phyloP scores from a whole-genome alignment of 352 stramenopile genomes.

The Hyaloperonospora arabidopsidis region DNA sequence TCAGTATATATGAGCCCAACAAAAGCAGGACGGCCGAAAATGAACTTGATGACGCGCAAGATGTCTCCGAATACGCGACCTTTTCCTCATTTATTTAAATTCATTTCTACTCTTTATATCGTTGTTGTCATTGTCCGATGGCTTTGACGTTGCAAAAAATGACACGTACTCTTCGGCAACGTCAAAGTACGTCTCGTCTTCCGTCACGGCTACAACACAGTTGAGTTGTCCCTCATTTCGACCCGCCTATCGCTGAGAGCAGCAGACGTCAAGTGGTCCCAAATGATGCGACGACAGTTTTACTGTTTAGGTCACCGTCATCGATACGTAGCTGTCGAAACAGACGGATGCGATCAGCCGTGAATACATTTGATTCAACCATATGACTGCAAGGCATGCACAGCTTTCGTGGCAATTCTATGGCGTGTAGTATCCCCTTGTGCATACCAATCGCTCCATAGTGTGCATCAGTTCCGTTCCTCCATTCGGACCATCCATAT shows the following conservation, averaged over 20 bases:
- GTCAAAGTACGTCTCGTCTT: conserved; percentile 16
- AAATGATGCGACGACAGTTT: conserved; percentile 33
- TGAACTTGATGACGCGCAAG: no score
- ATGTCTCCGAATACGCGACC: no score
- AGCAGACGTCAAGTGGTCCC: conserved; percentile 11
- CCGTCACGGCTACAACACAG: conserved; percentile 3
- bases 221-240: conserved; percentile 10
- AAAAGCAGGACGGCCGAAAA: no score
- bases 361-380: conserved; percentile 11
- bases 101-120: no score
- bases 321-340: conserved; percentile 46
- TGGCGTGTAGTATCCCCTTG: conserved; percentile 14
- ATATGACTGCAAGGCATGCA: conserved; percentile 21
- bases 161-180: conserved; percentile 12
- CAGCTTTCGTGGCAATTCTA: conserved; percentile 22
- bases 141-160: no score
- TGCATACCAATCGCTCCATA: conserved; percentile 6
- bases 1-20: no score
- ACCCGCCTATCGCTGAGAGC: conserved; percentile 14
- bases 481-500: conserved; percentile 27
- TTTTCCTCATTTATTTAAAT: no score
- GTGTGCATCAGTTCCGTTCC: conserved; percentile 2
- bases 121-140: no score
- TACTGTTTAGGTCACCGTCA: conserved; percentile 15
- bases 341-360: conserved; percentile 31